A percentile compares a stretch with the other conserved stretches of the same genome.
Conservation (phyloP, 2,329 filamentous ascomycete genomes). For the Aaosphaeria pasadenensis region DNA sequence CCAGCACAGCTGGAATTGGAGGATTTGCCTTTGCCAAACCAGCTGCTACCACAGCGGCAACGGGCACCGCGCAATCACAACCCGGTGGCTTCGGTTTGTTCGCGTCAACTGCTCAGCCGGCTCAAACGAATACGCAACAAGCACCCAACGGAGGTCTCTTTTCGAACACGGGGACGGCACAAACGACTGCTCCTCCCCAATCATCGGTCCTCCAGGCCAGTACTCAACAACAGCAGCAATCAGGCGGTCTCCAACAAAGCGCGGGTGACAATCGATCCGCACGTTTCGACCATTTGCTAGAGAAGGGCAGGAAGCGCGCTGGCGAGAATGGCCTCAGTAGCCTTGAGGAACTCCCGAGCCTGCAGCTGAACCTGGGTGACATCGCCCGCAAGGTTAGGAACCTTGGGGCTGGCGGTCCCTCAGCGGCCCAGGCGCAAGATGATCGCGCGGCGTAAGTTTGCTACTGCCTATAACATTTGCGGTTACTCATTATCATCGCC, state of each 20-base stretch:
- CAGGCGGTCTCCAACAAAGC: constrained; percentile 29
- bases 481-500: constrained; percentile 11
- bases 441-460: constrained; percentile 51
- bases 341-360: constrained; percentile 77
- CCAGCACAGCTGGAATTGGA: constrained; percentile 24
- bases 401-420: constrained; percentile 71
- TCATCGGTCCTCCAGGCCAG: constrained; percentile 23
- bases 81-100: too few species aligned
- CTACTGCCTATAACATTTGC: neutral
- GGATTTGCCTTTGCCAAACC: constrained; percentile 33
- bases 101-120: too few species aligned
- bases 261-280: constrained; percentile 47
- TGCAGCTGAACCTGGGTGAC: constrained; percentile 90
- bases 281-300: constrained; percentile 63
- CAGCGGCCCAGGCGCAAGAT: constrained; percentile 46
- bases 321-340: constrained; percentile 57
- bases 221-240: constrained; percentile 23
- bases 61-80: constrained; percentile 5
- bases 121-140: constrained; percentile 8
- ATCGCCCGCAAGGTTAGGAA: constrained; percentile 73
- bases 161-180: constrained; percentile 1
- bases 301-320: constrained; percentile 65
- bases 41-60: constrained; percentile 26
- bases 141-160: constrained; percentile 3
- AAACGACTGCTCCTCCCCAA: constrained; percentile 26